These are phyloP conservation scores for Macrophomina pseudophaseolina DNA, from an alignment of 2,329 filamentous ascomycete species.

Conservation along the genomic window DNA sequence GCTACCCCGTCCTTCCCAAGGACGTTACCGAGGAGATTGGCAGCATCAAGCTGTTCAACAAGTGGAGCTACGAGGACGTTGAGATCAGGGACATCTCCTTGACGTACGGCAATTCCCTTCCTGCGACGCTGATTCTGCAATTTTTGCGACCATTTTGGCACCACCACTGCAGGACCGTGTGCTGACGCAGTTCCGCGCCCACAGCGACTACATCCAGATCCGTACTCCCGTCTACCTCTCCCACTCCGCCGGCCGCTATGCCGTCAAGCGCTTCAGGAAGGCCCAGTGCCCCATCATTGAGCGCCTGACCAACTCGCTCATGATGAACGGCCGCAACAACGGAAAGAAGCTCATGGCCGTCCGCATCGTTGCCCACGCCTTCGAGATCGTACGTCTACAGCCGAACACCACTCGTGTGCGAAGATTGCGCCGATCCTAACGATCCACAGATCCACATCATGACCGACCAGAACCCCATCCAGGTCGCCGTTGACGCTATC, in stretches of 20 bases:
- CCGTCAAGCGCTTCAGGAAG: conserved; percentile 99
- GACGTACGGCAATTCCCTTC: conserved; percentile 72
- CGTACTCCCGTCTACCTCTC: conserved; percentile 98
- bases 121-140: background rate
- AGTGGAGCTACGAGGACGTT: conserved; percentile 98
- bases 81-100: conserved; percentile 99
- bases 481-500: conserved; percentile 98
- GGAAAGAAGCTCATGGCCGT: conserved; percentile 99
- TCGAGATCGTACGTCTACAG: conserved; percentile 87
- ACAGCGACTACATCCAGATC: conserved; percentile 99
- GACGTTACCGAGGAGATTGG: conserved; percentile 88
- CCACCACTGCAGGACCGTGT: background rate
- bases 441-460: conserved; percentile 91
- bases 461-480: conserved; percentile 99
- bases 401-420: background rate
- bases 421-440: background rate
- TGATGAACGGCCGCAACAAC: conserved; percentile 99
- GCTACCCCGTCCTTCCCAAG: conserved; percentile 87
- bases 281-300: conserved; percentile 99
- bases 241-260: conserved; percentile 98
- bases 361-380: conserved; percentile 97
- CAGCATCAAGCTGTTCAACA: conserved; percentile 96
- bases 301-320: conserved; percentile 99
- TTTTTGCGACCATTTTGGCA: background rate
- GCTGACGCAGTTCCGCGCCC: conserved; percentile 41